Base-by-base conservation (phyloP, 805 yeast genomes). In the Ogataea thermomethanolica region DNA sequence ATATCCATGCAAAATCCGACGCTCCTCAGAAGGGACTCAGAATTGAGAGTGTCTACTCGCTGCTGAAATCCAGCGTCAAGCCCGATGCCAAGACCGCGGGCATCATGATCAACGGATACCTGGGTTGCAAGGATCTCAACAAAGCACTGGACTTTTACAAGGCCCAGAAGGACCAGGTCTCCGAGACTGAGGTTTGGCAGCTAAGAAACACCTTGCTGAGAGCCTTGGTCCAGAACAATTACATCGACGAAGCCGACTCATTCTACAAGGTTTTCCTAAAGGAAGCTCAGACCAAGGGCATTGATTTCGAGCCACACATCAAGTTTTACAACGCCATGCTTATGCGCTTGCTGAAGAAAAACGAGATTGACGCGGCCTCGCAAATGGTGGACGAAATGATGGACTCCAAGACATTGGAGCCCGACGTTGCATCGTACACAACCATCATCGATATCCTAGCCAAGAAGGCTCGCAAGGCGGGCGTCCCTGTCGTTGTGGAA, bases 341-440 rank as follows among this genome's bases (percentile, higher is more conserved):
- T 48, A 54, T 64, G 21, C 49, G 61, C 28, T 71, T 74, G 39
- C 62, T 73, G 13, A 61, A 64, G 26, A 43, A 39, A 7, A 63
- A 66, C 29, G 66, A 76, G 14, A 56, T 56, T 44, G 68, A 64
- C 23, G 66, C 66, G 33, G 81, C 81, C 4, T 64, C 66, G n/a
- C 67, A 65, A n/a, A 64, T 76, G 10, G 58, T 82, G 29, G 63
- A 69, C 25, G 72, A 80, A 76, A 20, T 55, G 3, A 20, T 43
- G 3, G 33, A 44, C 6, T 56, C 56, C 24, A 43, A 63, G 20
- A 55, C 62, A 3, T 58, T 81, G 17, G 52, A 66, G 26, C 82
- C 83, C 21, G 85, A 79, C 55, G 67, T 78, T 33, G 78, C 78
- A 12, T 81, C 90, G 2, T 76, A 76, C 59, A 73, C 89, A 3